A percentile compares a stretch with the other conserved stretches of the same genome.
These are phyloP conservation scores for Auricularia cornea DNA, from an alignment of 768 basidiomycete species.

Conservation along the genomic window DNA sequence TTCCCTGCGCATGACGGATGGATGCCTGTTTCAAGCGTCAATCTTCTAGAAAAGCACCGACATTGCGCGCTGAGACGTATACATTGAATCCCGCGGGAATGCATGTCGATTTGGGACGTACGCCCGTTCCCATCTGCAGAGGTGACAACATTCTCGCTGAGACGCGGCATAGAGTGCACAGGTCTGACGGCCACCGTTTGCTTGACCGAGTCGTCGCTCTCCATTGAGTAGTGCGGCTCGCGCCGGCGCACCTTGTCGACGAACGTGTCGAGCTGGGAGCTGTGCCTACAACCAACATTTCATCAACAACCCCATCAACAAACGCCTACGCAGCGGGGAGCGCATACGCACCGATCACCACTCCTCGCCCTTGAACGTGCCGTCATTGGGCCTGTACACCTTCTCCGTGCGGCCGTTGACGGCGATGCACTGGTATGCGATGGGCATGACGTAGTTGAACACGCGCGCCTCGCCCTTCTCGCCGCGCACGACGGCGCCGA, in stretches of 20 bases:
- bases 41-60: too few species aligned
- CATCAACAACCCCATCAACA: too few species aligned
- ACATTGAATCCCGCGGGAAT: too few species aligned
- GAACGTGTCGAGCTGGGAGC: slow-evolving; percentile 57
- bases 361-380: slow-evolving; percentile 32
- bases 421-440: slow-evolving; percentile 39
- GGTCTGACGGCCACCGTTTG: slow-evolving; percentile 52
- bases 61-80: too few species aligned
- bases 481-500: slow-evolving; percentile 31
- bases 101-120: too few species aligned
- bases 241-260: slow-evolving; percentile 50
- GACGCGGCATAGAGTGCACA: slow-evolving; percentile 43
- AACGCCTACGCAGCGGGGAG: too few species aligned
- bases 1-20: too few species aligned
- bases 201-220: slow-evolving; percentile 42
- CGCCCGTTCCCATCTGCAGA: too few species aligned
- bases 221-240: slow-evolving; percentile 45
- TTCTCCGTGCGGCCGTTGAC: slow-evolving; percentile 36
- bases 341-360: slow-evolving; percentile 59
- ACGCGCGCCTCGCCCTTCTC: slow-evolving; percentile 36
- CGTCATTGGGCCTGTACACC: slow-evolving; percentile 30
- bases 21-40: too few species aligned
- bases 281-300: too few species aligned
- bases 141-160: too few species aligned
- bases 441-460: slow-evolving; percentile 37